phyloP scores from a whole-genome alignment of 192 early-diverging fungal species.

The Mortierella hygrophila region DNA sequence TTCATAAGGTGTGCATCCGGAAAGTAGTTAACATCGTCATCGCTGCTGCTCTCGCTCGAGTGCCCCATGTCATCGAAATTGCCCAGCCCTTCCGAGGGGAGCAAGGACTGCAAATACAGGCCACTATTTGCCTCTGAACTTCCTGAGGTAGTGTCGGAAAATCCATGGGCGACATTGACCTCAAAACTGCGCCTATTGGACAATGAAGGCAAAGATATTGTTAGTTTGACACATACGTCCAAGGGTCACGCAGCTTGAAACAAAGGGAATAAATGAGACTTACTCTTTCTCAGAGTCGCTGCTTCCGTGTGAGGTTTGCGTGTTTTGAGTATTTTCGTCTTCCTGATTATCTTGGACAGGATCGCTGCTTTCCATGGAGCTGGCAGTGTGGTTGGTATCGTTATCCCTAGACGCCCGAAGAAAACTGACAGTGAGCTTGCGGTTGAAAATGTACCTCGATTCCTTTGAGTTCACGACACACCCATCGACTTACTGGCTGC shows the following conservation, averaged over 20 bases:
- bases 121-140: conserved; percentile 15
- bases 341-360: background rate
- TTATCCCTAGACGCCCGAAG: background rate
- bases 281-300: conserved; percentile 52
- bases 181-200: conserved; percentile 46
- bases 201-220: background rate
- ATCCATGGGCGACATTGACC: conserved; percentile 25
- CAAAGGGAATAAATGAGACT: background rate
- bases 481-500: conserved; percentile 8
- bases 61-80: conserved; percentile 2
- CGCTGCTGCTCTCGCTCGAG: conserved; percentile 38
- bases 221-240: background rate
- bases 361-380: background rate
- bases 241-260: background rate
- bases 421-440: background rate
- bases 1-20: conserved; percentile 29
- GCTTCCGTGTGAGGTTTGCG: conserved; percentile 16
- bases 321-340: conserved; percentile 3
- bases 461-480: background rate
- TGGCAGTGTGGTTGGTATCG: conserved; percentile 8
- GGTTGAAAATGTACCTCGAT: background rate
- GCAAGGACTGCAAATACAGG: conserved; percentile 3
- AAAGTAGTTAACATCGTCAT: conserved; percentile 32
- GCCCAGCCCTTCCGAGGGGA: background rate
- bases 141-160: conserved; percentile 30